Base-by-base conservation (phyloP, 192 early-diverging fungal species). In the Kickxella alabastrina region DNA sequence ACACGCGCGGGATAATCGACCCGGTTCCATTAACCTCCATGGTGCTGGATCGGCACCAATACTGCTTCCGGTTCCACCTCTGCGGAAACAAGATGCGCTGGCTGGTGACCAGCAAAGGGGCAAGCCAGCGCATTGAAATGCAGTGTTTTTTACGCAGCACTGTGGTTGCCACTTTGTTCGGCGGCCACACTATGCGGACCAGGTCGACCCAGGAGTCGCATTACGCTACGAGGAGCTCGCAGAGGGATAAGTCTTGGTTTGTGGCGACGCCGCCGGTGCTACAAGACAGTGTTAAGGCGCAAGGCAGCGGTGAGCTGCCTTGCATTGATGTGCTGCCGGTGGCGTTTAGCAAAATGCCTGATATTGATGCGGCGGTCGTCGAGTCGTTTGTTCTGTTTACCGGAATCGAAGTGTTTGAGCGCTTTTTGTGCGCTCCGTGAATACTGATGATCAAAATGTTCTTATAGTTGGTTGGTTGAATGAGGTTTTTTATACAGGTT, bases 351-450 rank as follows among this genome's bases (percentile, higher is more conserved):
- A 67, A 67, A 28, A 51, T 75, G 18, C 29, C 59, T 2, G 14
- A 35, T 10, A 21, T 67, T 1, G 64, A 75, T 15, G 14, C 59
- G 1, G 42, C 51, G 6, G 43, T 75, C 44, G 56, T 67, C 29
- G 64, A 67, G 32, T 75, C 71, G 10, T 75, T 75, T 67, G 51
- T 75, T 38, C 42, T 75, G 37, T 75, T 75, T 28, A 75, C 71
- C 1, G 71, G 71, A 6, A 67, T 75, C 25, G 71, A 59, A 22
- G 71, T 75, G 1, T 35, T 63, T 26, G 64, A 75, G 50, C 62
- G 71, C 36, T 50, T 67, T 7, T 23, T 57, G 19, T 32, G 19
- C 21, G 25, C 44, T 46, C 27, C 10, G 10, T 41, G 23, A 22
- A 6, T 22, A 21, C 17, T 9, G 23, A 19, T 10, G 7, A 10